Evolutionary conservation across 257 asterid species (phyloP).

Genomic region (Oldenlandia corymbosa): DNA sequence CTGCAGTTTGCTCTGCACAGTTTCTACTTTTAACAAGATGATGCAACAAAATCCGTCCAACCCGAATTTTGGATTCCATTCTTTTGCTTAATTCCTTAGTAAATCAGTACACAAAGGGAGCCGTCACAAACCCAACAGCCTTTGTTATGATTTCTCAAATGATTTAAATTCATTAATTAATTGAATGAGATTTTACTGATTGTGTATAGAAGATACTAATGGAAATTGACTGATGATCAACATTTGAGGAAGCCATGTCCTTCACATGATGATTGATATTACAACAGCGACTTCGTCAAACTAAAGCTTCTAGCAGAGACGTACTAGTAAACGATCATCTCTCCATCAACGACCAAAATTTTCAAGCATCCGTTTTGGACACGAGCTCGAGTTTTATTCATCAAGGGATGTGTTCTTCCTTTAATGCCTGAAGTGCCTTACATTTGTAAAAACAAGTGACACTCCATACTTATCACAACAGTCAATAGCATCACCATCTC

Average conservation of each 20-base stretch:
- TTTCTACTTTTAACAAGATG: too few relatives aligned
- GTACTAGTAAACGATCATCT: background rate
- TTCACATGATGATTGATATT: background rate
- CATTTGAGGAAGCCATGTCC: background rate
- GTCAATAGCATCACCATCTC: slow-evolving; percentile 78
- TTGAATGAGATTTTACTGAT: background rate
- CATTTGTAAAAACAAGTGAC: slow-evolving; percentile 64
- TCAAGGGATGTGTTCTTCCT: background rate
- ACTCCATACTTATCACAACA: slow-evolving; percentile 88
- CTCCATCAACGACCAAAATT: slow-evolving; percentile 12
- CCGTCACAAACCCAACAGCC: too few relatives aligned
- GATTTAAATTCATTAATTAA: too few relatives aligned
- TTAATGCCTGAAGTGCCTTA: slow-evolving; percentile 95
- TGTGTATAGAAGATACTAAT: background rate
- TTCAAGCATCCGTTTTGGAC: background rate
- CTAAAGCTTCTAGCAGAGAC: background rate
- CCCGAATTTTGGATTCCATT: too few relatives aligned
- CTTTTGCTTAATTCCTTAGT: too few relatives aligned
- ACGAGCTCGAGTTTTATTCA: background rate
- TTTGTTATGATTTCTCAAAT: too few relatives aligned
- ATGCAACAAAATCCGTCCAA: too few relatives aligned
- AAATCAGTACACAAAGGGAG: too few relatives aligned
- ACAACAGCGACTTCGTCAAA: background rate
- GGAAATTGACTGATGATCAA: background rate
- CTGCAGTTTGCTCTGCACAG: too few relatives aligned